phyloP scores from a whole-genome alignment of 2,329 filamentous ascomycete species.

The Diaporthe ilicicola region DNA sequence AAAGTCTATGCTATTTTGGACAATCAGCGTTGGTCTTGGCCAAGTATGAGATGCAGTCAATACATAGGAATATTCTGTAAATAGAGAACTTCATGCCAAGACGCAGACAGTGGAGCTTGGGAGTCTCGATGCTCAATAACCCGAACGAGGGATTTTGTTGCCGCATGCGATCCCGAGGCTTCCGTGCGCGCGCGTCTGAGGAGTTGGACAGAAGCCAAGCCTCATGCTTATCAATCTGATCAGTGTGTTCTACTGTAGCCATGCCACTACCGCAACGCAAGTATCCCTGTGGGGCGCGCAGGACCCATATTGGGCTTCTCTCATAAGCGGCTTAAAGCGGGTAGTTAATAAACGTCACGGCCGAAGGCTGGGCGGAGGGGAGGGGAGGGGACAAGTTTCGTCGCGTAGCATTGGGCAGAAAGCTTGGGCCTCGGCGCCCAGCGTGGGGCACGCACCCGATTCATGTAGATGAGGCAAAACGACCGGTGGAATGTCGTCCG shows the following conservation, averaged over 20 bases:
- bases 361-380: neutral
- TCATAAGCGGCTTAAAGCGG: too few species aligned
- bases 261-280: neutral
- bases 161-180: neutral
- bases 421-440: conserved; percentile 1
- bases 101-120: neutral
- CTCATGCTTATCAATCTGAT: neutral
- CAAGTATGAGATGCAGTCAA: neutral
- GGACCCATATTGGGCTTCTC: neutral
- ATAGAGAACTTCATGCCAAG: neutral
- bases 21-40: neutral
- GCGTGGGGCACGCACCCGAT: neutral
- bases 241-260: neutral
- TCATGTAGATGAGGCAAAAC: conserved; percentile 14
- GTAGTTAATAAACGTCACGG: too few species aligned
- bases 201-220: neutral
- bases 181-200: neutral
- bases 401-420: neutral
- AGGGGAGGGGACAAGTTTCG: neutral
- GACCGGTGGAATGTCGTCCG: neutral
- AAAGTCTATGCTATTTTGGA: neutral
- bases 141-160: neutral
- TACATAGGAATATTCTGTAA: too few species aligned
- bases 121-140: neutral
- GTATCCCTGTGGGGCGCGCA: neutral